Evolutionary conservation across 2,329 filamentous ascomycete species (phyloP), one percentile per base, ranked within the genome.

Genomic region (Xylaria arbuscula): DNA sequence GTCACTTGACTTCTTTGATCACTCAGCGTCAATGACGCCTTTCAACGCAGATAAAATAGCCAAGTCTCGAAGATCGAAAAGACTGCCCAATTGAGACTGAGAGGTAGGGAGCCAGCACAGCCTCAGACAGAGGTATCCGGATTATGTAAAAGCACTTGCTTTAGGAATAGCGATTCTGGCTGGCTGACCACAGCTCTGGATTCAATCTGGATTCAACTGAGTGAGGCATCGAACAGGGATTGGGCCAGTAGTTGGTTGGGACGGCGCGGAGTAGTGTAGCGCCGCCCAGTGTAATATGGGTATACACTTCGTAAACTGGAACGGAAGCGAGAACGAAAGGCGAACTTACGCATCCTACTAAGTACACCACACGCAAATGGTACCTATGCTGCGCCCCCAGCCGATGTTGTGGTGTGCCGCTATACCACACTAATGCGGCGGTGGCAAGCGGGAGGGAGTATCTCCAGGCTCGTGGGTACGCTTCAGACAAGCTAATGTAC

Each of bases 261-360:
- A 11, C 8, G n/a, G 19, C n/a, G n/a, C 19, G 45, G 45, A n/a
- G n/a, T 47, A 17, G 40, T n/a, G 40, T 45, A 45, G 3, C 15
- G n/a, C n/a, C n/a, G n/a, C n/a, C n/a, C n/a, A n/a, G 3, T 7
- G 15, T 45, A 17, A 15, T 4, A 1, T 2, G 17, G 13, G 40
- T 45, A 19, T 5, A 9, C 42, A 28, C 28, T 28, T 47, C 45
- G 45, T 11, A 47, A 9, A 47, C 0, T 19, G 15, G 1, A 19
- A 34, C 51, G 9, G 24, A n/a, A 54, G 36, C 17, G 17, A 54
- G 13, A 53, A 51, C 24, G 19, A 68, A 68, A 40, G 45, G 17
- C n/a, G 17, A 51, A 72, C 70, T 70, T 61, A 72, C 70, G 68
- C 70, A 72, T 72, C 58, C 59, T 68, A 32, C 28, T 53, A 47